These are phyloP conservation scores for Pestalotiopsis sp. DNA, from an alignment of 2,329 filamentous ascomycete species.

Conservation along the genomic window DNA sequence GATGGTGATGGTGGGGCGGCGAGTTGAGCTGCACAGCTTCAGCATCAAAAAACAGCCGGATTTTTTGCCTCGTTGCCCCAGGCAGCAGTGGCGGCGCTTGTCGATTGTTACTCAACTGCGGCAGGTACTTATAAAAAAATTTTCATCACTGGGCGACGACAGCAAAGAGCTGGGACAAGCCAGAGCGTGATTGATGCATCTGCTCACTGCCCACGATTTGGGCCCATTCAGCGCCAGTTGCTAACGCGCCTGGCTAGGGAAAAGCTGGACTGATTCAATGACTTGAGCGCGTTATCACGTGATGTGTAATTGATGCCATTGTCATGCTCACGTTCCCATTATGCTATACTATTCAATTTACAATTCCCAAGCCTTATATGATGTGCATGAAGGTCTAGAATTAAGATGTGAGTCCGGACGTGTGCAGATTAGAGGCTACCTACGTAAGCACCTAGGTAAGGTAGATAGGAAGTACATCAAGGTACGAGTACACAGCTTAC, in stretches of 20 bases:
- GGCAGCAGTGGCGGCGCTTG: neutral
- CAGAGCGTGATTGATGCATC: neutral
- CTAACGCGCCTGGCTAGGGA: neutral
- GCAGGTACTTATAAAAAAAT: neutral
- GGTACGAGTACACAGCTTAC: too few species aligned
- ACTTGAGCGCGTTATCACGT: conserved; percentile 9
- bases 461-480: too few species aligned
- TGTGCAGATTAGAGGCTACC: too few species aligned
- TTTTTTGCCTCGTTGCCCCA: neutral
- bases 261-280: neutral
- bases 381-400: too few species aligned
- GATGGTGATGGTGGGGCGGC: neutral
- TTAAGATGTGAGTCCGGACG: too few species aligned
- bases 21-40: neutral
- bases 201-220: neutral
- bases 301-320: neutral
- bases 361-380: too few species aligned
- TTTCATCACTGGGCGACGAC: neutral
- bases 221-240: neutral
- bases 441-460: too few species aligned
- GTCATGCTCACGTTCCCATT: too few species aligned
- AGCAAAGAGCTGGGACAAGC: neutral
- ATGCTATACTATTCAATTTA: too few species aligned
- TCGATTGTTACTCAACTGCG: neutral
- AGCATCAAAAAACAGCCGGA: neutral